phyloP scores from a whole-genome alignment of 78 protist genomes.

The Dictyostelium citrinum region DNA sequence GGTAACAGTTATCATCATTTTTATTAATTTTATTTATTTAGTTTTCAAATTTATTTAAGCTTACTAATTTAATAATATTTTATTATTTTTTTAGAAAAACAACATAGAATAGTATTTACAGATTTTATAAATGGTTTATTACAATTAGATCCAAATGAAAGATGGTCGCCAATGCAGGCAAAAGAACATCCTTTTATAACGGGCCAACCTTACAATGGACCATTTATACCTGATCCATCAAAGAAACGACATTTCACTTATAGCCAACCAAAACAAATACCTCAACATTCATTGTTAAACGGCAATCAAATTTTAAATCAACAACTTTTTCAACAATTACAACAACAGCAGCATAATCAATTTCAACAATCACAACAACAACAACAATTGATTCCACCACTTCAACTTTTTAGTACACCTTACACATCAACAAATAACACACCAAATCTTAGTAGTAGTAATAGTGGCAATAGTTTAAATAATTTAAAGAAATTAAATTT shows the following conservation, averaged over 20 bases:
- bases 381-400: neutral
- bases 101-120: constrained; percentile 60
- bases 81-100: constrained; percentile 20
- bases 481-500: neutral
- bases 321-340: neutral
- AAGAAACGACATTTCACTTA: neutral
- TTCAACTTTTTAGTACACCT: neutral
- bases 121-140: constrained; percentile 81
- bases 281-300: neutral
- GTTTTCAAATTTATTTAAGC: too few relatives aligned
- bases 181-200: constrained; percentile 86
- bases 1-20: neutral
- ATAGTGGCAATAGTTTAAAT: neutral
- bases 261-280: constrained; percentile 6
- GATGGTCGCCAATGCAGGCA: constrained; percentile 87
- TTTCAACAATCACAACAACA: neutral
- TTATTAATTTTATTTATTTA: too few relatives aligned
- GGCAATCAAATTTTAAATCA: neutral
- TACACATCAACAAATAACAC: constrained; percentile 15
- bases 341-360: neutral
- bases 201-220: constrained; percentile 60
- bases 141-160: constrained; percentile 73
- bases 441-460: constrained; percentile 11
- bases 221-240: constrained; percentile 61
- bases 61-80: too few relatives aligned